Percentiles rank a stretch among this genome's conserved stretches.
Conservation (phyloP, 2,329 filamentous ascomycete species). For the Monilinia fructigena region DNA sequence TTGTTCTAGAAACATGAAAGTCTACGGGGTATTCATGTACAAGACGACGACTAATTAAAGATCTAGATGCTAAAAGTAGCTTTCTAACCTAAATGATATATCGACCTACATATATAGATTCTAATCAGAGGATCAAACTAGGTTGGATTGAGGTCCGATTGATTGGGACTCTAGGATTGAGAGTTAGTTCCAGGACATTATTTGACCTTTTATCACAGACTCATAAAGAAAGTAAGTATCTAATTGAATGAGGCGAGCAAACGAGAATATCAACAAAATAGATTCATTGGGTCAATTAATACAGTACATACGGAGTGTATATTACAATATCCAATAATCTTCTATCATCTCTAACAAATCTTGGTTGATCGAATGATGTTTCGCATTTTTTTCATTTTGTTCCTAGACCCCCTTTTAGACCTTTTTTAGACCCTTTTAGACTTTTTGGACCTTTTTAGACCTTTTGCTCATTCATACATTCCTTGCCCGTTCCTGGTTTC, state of each 20-base stretch:
- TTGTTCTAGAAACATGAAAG: constrained; percentile 22
- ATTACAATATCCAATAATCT: not conserved
- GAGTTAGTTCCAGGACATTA: not conserved
- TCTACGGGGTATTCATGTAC: constrained; percentile 5
- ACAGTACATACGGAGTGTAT: not conserved
- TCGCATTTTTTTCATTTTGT: not conserved
- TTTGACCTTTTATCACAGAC: not conserved
- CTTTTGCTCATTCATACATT: not conserved
- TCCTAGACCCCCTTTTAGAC: not conserved
- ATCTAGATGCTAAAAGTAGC: not conserved
- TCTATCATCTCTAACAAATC: not conserved
- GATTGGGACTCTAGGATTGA: not conserved
- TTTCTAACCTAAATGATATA: no score
- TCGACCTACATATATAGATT: no score
- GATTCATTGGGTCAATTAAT: not conserved
- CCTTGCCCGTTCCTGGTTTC: not conserved
- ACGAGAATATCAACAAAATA: not conserved
- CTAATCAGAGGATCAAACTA: no score
- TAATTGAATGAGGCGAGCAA: constrained; percentile 9
- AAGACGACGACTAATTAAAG: not conserved
- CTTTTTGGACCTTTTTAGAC: not conserved
- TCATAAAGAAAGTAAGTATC: not conserved
- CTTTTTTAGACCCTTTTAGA: not conserved
- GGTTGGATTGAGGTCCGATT: no score
- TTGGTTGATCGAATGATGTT: constrained; percentile 3